These are phyloP conservation scores for Aspergillus uvarum DNA, from an alignment of 2,329 filamentous ascomycete genomes.

Conservation along the genomic window DNA sequence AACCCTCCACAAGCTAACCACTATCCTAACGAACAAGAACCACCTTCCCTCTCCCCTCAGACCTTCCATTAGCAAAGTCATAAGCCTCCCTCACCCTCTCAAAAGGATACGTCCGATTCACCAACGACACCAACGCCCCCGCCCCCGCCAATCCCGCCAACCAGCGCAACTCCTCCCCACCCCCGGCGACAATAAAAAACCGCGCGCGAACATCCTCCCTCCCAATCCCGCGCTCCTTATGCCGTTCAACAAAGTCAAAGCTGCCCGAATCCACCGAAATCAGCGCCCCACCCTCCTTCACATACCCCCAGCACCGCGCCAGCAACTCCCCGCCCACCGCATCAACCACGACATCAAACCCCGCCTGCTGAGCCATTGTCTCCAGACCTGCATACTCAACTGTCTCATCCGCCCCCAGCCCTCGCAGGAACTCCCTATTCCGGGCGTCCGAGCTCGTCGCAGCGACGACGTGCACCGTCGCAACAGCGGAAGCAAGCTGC, in stretches of 20 bases:
- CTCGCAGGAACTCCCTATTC: slow-evolving; percentile 35
- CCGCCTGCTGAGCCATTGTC: background rate
- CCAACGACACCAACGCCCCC: slow-evolving; percentile 7
- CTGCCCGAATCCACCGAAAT: slow-evolving; percentile 32
- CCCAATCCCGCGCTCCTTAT: slow-evolving; percentile 18
- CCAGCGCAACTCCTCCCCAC: background rate
- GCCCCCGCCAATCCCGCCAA: slow-evolving; percentile 3
- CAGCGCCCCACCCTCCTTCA: slow-evolving; percentile 21
- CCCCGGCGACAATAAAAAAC: slow-evolving; percentile 15
- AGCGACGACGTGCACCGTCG: slow-evolving; percentile 32
- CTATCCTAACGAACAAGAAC: background rate
- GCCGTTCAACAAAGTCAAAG: slow-evolving; percentile 28
- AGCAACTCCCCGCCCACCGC: slow-evolving; percentile 27
- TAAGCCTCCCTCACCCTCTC: slow-evolving; percentile 11
- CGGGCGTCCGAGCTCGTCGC: slow-evolving; percentile 34
- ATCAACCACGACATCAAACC: slow-evolving; percentile 30
- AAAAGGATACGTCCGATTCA: slow-evolving; percentile 4
- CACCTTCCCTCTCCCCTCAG: slow-evolving; percentile 12
- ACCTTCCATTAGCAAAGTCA: slow-evolving; percentile 9
- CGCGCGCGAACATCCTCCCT: slow-evolving; percentile 18
- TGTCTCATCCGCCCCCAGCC: slow-evolving; percentile 40
- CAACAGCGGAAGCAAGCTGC: slow-evolving; percentile 37
- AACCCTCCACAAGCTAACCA: background rate
- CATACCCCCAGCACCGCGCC: slow-evolving; percentile 21
- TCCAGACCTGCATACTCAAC: slow-evolving; percentile 36